phyloP scores from a whole-genome alignment of 441 rosid species.

The Populus hybrid region DNA sequence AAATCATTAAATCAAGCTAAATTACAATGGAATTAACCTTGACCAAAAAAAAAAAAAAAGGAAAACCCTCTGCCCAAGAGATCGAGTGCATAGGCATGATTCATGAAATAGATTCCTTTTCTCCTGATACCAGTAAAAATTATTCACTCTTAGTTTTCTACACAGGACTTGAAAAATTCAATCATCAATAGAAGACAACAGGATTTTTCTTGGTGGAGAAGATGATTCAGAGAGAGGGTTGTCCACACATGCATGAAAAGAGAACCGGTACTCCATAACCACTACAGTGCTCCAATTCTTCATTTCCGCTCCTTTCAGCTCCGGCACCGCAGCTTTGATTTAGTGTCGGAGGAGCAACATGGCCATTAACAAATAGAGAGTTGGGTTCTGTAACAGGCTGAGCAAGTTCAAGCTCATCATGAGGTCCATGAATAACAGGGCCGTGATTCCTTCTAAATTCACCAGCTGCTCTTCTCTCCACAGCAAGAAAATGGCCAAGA shows the following conservation, averaged over 20 bases:
- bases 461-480: conserved; percentile 38
- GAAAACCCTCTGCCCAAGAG: not conserved
- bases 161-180: conserved; percentile 11
- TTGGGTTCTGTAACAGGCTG: conserved; percentile 26
- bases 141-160: not conserved
- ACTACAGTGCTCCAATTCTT: conserved; percentile 10
- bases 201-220: not conserved
- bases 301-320: conserved; percentile 17
- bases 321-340: conserved; percentile 20
- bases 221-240: conserved; percentile 13
- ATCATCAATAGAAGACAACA: conserved; percentile 8
- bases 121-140: not conserved
- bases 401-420: conserved; percentile 35
- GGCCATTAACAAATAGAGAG: conserved; percentile 46
- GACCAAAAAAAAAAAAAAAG: not conserved
- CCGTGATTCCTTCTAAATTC: conserved; percentile 29
- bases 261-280: conserved; percentile 28
- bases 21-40: not conserved
- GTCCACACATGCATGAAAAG: conserved; percentile 41
- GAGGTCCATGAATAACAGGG: conserved; percentile 27
- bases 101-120: not conserved
- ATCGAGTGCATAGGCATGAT: not conserved
- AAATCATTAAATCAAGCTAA: not conserved
- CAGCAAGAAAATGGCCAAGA: conserved; percentile 54
- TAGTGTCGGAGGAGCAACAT: conserved; percentile 41